Evolutionary conservation across 1,284 basidiomycete genomes (phyloP).

Genomic region (Trametes polyzona): DNA sequence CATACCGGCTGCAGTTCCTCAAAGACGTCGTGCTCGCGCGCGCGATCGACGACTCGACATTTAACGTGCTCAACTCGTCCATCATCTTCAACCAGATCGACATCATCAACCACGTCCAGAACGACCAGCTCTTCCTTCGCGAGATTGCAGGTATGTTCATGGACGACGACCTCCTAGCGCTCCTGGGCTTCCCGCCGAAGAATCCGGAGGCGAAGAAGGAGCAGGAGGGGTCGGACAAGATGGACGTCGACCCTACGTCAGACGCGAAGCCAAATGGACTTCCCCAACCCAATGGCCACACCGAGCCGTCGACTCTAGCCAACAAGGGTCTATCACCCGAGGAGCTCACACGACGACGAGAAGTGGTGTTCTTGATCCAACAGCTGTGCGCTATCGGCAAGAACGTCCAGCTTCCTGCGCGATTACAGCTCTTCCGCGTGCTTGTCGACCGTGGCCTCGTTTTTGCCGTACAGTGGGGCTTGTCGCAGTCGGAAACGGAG

Average conservation of each 20-base stretch:
- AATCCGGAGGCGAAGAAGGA: conserved; percentile 30
- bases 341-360: conserved; percentile 57
- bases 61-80: conserved; percentile 95
- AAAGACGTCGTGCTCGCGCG: conserved; percentile 98
- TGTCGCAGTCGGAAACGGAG: conserved; percentile 47
- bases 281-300: conserved; percentile 32
- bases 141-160: conserved; percentile 83
- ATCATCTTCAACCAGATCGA: conserved; percentile 99
- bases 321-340: conserved; percentile 43
- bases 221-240: conserved; percentile 30
- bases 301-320: conserved; percentile 21
- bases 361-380: conserved; percentile 87
- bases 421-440: conserved; percentile 87
- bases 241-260: conserved; percentile 45
- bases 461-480: conserved; percentile 91
- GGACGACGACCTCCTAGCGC: conserved; percentile 60
- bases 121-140: conserved; percentile 74
- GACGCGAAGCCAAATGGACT: conserved; percentile 28
- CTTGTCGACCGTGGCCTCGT: conserved; percentile 90
- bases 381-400: conserved; percentile 96
- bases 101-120: conserved; percentile 90
- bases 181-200: conserved; percentile 36
- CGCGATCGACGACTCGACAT: conserved; percentile 93
- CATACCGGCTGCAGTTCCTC: conserved; percentile 94
- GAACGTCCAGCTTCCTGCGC: conserved; percentile 88